Conservation (phyloP, 2,329 filamentous ascomycete species). For the Arthrinium phaeospermum region DNA sequence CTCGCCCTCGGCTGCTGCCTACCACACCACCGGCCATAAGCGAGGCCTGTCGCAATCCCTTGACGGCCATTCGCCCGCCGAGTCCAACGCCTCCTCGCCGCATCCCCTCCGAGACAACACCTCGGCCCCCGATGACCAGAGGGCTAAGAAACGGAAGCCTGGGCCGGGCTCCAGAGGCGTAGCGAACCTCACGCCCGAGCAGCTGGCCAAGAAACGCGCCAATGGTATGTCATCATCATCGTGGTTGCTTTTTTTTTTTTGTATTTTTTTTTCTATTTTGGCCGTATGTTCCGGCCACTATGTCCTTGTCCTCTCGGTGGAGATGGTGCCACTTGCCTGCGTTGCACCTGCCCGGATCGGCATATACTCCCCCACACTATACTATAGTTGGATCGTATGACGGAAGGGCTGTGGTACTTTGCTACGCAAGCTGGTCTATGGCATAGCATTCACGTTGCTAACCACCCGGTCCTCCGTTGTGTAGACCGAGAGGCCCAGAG, state of each 20-base stretch:
- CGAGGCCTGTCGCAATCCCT: constrained; percentile 30
- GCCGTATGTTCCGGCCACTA: constrained; percentile 14
- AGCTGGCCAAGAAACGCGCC: constrained; percentile 70
- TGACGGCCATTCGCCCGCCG: constrained; percentile 32
- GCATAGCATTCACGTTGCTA: background rate
- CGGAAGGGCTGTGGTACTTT: background rate
- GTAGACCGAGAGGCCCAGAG: constrained; percentile 84
- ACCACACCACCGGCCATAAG: constrained; percentile 27
- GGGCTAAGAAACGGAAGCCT: constrained; percentile 52
- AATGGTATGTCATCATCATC: constrained; percentile 51
- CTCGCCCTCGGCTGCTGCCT: constrained; percentile 16
- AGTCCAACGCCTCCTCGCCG: constrained; percentile 30
- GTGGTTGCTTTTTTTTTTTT: background rate
- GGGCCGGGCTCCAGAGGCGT: constrained; percentile 55
- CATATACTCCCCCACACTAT: background rate
- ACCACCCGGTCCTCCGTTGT: constrained; percentile 24
- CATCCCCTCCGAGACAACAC: constrained; percentile 21
- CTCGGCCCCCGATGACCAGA: constrained; percentile 33
- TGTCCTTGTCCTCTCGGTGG: constrained; percentile 9
- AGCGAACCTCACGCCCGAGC: constrained; percentile 73
- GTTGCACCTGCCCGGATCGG: background rate
- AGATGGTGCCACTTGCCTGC: background rate
- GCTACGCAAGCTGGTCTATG: background rate
- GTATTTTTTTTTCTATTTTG: background rate
- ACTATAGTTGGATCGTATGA: background rate